Evolutionary conservation across 345 rosid genomes (phyloP).

Genomic region (Boechera retrofracta): DNA sequence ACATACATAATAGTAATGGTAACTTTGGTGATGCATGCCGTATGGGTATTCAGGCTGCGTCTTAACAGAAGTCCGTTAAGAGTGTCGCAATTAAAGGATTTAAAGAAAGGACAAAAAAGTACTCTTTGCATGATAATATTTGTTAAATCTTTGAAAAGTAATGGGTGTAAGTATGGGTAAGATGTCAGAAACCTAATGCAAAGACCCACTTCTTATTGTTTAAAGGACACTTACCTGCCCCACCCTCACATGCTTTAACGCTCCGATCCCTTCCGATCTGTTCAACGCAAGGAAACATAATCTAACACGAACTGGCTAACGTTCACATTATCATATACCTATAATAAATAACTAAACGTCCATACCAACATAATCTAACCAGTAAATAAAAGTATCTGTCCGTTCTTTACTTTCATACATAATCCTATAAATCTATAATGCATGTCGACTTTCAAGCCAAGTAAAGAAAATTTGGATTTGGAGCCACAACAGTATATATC

Average conservation of each 20-base stretch:
- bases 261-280: constrained; percentile 33
- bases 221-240: constrained; percentile 46
- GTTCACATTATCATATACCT: constrained; percentile 25
- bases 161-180: constrained; percentile 43
- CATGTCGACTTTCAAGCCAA: neutral
- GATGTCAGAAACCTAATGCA: constrained; percentile 47
- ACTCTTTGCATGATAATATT: constrained; percentile 39
- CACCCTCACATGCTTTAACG: constrained; percentile 42
- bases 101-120: constrained; percentile 42
- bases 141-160: constrained; percentile 22
- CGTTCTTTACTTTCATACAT: neutral
- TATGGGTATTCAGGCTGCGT: constrained; percentile 21
- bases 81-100: constrained; percentile 28
- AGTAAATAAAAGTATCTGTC: neutral
- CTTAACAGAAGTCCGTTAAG: constrained; percentile 42
- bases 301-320: constrained; percentile 37
- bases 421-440: neutral
- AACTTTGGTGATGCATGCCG: constrained; percentile 7
- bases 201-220: constrained; percentile 45
- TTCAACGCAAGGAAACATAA: constrained; percentile 40
- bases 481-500: neutral
- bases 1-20: neutral
- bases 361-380: constrained; percentile 25
- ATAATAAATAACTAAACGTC: constrained; percentile 33
- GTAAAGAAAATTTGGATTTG: neutral